Base-by-base conservation (phyloP, 495 filamentous ascomycete genomes). In the Hypoxylon cercidicola region DNA sequence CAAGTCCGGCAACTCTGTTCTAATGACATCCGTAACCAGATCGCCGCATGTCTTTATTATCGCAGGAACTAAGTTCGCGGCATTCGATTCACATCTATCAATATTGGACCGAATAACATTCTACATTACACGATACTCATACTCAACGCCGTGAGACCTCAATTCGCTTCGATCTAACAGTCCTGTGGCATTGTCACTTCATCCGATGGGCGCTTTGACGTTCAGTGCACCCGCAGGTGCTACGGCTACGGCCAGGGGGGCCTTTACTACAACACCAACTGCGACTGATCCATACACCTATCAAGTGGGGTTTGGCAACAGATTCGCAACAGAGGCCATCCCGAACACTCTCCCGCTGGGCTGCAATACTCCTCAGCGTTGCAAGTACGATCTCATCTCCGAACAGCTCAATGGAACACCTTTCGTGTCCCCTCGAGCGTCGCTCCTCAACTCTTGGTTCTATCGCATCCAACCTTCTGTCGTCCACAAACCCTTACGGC, bases 331-430 rank as follows among this genome's bases (percentile, higher is more conserved):
- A 15, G 72, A 74, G 44, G 69, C 66, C 46, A 57, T 72, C 30
- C 63, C 69, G 0, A 66, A 71, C 9, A 69, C 71, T 10, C 51
- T 78, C 8, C 75, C 75, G n/a, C 57, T 79, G 32, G 83, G 86
- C 9, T 92, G 90, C 76, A 90, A 88, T 23, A 87, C 89, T 2
- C 90, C 92, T 67, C 89, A 90, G 65, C 85, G 82, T 16, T 76
- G 83, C 47, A 49, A 41, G 0, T 87, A 85, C 57, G 89, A 89
- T 2, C 81, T 93, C 11, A 92, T 91, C 64, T 78, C 89, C 11
- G 90, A 93, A 73, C 91, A 91, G 74, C 81, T 93, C 32, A 92
- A 90, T n/a, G 89, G 90, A n/a, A 90, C 88, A 2, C 84, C 90
- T 11, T 93, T 93, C 73, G 90, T 90, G 18, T 88, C 89, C 11